phyloP scores from a whole-genome alignment of 495 filamentous ascomycete genomes.

The Penicillium silybi region DNA sequence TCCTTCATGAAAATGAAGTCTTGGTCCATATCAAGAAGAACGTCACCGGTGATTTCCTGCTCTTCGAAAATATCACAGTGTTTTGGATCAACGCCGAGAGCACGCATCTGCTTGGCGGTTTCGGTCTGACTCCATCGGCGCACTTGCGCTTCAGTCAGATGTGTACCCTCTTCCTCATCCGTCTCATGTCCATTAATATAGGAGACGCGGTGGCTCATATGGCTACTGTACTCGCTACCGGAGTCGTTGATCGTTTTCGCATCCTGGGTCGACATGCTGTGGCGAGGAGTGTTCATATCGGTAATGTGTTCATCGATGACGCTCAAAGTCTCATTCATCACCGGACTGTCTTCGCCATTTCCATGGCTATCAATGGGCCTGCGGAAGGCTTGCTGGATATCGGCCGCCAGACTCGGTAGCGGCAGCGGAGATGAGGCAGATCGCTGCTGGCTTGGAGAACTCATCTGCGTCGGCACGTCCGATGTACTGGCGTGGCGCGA shows the following conservation, averaged over 20 bases:
- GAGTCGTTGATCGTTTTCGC: constrained; percentile 68
- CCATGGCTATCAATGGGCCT: constrained; percentile 42
- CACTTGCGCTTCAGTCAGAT: constrained; percentile 60
- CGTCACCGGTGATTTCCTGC: constrained; percentile 93
- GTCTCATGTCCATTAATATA: constrained; percentile 89
- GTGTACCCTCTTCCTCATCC: constrained; percentile 61
- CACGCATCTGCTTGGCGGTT: constrained; percentile 82
- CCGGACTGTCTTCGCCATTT: constrained; percentile 63
- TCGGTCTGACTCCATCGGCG: constrained; percentile 70
- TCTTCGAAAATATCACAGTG: constrained; percentile 94
- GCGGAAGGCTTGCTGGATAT: constrained; percentile 45
- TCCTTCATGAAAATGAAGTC: constrained; percentile 89
- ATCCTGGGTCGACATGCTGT: constrained; percentile 49
- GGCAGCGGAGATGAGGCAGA: constrained; percentile 43
- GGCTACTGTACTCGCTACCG: constrained; percentile 83
- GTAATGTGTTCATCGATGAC: constrained; percentile 99
- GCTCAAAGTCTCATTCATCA: constrained; percentile 94
- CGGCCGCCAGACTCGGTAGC: constrained; percentile 35
- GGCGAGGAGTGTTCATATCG: constrained; percentile 75
- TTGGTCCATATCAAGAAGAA: constrained; percentile 92
- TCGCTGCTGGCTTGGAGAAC: constrained; percentile 31
- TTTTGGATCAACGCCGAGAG: constrained; percentile 69
- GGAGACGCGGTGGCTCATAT: constrained; percentile 70
- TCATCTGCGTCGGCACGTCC: constrained; percentile 23
- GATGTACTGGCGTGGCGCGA: constrained; percentile 43